A percentile compares a stretch with the other conserved stretches of the same genome.
Evolutionary conservation across 495 filamentous ascomycete species (phyloP).

Genomic region (Podospora pseudoanserina): DNA sequence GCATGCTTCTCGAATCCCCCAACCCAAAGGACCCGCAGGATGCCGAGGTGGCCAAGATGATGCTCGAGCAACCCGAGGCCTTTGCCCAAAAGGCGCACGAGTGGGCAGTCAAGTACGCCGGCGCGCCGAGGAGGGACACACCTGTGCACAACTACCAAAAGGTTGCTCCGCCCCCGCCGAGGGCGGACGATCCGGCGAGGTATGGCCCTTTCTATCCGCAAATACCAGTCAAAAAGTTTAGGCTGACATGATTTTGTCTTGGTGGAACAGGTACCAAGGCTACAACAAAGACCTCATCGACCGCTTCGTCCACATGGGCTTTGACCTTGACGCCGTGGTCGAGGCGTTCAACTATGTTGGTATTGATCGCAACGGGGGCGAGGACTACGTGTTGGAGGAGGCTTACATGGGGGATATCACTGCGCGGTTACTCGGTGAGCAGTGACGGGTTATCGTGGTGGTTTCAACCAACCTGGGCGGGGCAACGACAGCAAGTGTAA

Average conservation of each 20-base stretch:
- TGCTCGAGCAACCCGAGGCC: slow-evolving; percentile 69
- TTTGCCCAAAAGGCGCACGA: slow-evolving; percentile 83
- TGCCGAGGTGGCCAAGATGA: slow-evolving; percentile 90
- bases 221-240: neutral
- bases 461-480: neutral
- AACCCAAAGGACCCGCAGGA: slow-evolving; percentile 98
- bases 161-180: slow-evolving; percentile 7
- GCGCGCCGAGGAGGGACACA: slow-evolving; percentile 56
- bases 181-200: slow-evolving; percentile 36
- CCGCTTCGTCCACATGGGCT: slow-evolving; percentile 90
- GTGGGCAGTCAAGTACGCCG: slow-evolving; percentile 83
- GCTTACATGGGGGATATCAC: slow-evolving; percentile 89
- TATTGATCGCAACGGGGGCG: slow-evolving; percentile 69
- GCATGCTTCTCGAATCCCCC: slow-evolving; percentile 86
- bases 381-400: slow-evolving; percentile 80
- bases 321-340: slow-evolving; percentile 84
- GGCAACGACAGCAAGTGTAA: neutral
- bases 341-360: slow-evolving; percentile 77
- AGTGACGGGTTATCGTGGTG: slow-evolving; percentile 29
- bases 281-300: slow-evolving; percentile 85
- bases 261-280: slow-evolving; percentile 66
- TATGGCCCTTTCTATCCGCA: slow-evolving; percentile 20
- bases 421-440: slow-evolving; percentile 76
- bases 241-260: neutral
- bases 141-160: slow-evolving; percentile 19